These are phyloP conservation scores for Pugionium cornutum DNA, from an alignment of 345 rosid species.

Conservation along the genomic window DNA sequence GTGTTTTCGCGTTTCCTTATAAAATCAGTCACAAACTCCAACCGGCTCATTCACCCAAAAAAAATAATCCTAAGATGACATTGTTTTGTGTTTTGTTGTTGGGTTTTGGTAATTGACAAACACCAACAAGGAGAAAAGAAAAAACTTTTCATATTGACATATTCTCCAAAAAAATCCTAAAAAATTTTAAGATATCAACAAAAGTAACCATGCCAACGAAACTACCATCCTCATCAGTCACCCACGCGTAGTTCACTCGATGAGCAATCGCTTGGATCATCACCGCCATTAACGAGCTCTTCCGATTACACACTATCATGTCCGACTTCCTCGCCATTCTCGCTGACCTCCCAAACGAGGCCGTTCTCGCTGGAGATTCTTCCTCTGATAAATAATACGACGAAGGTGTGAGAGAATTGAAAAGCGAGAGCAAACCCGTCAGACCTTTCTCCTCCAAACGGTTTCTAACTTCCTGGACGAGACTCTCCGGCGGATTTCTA, in stretches of 20 bases:
- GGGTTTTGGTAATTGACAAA: slow-evolving; percentile 17
- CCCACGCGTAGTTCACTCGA: slow-evolving; percentile 85
- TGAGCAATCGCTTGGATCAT: slow-evolving; percentile 91
- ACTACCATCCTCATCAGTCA: slow-evolving; percentile 65
- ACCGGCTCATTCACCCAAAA: too few relatives aligned
- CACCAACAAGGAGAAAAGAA: background rate
- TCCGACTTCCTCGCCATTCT: slow-evolving; percentile 80
- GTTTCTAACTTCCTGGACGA: slow-evolving; percentile 51
- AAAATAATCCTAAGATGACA: slow-evolving; percentile 11
- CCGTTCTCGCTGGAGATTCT: slow-evolving; percentile 47
- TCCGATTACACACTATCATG: slow-evolving; percentile 69
- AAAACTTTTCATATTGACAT: slow-evolving; percentile 23
- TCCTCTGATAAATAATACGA: slow-evolving; percentile 62
- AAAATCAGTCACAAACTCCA: too few relatives aligned
- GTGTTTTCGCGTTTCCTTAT: too few relatives aligned
- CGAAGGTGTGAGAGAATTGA: slow-evolving; percentile 34
- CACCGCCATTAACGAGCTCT: slow-evolving; percentile 83
- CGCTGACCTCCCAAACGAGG: slow-evolving; percentile 55
- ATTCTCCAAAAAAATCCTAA: slow-evolving; percentile 55
- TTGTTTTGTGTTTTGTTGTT: background rate
- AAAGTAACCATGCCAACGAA: slow-evolving; percentile 85
- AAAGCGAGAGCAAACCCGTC: slow-evolving; percentile 54
- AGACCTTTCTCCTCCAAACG: slow-evolving; percentile 53
- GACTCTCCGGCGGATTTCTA: slow-evolving; percentile 79
- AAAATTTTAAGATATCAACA: slow-evolving; percentile 58